A percentile compares a stretch with the other conserved stretches of the same genome.
Evolutionary conservation across 169 alveolate genomes (phyloP).

Genomic region (Babesia bigemina): DNA sequence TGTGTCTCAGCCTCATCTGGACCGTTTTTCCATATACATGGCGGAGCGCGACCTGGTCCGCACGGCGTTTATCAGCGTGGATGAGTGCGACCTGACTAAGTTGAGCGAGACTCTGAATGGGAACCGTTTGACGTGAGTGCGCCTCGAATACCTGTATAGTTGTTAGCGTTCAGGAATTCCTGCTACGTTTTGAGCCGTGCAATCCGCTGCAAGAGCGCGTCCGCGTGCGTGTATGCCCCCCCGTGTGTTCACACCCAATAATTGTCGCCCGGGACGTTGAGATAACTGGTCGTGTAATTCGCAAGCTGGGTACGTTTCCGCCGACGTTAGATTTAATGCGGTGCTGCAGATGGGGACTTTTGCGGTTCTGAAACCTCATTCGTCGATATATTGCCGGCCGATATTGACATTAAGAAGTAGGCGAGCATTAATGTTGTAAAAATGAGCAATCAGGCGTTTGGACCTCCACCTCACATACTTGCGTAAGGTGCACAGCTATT

Average conservation of each 20-base stretch:
- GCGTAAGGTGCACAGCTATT: slow-evolving; percentile 65
- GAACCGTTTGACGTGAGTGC: slow-evolving; percentile 34
- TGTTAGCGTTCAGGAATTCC: slow-evolving; percentile 48
- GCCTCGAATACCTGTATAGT: background rate
- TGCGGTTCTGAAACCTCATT: slow-evolving; percentile 38
- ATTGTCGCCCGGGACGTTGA: slow-evolving; percentile 49
- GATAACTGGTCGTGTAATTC: slow-evolving; percentile 45
- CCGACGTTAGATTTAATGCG: background rate
- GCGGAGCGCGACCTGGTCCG: slow-evolving; percentile 66
- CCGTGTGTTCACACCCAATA: slow-evolving; percentile 67
- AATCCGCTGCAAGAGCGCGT: slow-evolving; percentile 59
- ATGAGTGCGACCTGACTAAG: slow-evolving; percentile 42
- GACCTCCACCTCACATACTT: slow-evolving; percentile 62
- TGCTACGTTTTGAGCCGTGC: slow-evolving; percentile 62
- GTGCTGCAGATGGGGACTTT: slow-evolving; percentile 50
- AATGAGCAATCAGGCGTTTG: slow-evolving; percentile 26
- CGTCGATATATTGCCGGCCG: slow-evolving; percentile 47
- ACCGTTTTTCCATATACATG: slow-evolving; percentile 49
- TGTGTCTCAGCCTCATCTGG: slow-evolving; percentile 26
- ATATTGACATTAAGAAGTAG: slow-evolving; percentile 34
- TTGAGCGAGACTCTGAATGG: slow-evolving; percentile 29
- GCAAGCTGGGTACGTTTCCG: slow-evolving; percentile 50
- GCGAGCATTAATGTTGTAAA: background rate
- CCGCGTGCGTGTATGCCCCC: slow-evolving; percentile 65
- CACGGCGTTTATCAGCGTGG: slow-evolving; percentile 62